Evolutionary conservation across 495 filamentous ascomycete species (phyloP).

Genomic region (Diplogelasinospora grovesii): DNA sequence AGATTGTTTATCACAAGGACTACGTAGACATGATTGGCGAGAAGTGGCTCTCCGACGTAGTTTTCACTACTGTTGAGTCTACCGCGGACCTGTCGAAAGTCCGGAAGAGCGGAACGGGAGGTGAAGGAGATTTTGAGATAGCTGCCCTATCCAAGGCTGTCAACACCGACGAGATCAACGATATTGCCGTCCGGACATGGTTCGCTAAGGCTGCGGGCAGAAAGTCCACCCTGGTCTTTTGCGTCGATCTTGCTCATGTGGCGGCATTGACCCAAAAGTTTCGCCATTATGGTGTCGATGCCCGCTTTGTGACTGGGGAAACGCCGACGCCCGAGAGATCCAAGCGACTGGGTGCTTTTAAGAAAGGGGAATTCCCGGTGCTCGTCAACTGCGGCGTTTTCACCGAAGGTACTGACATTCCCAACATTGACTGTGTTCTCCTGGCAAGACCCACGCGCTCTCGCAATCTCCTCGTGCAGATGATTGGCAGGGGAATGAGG

Average conservation of each 20-base stretch:
- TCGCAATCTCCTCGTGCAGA: conserved; percentile 85
- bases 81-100: conserved; percentile 69
- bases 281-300: conserved; percentile 70
- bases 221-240: conserved; percentile 88
- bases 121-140: conserved; percentile 71
- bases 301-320: conserved; percentile 72
- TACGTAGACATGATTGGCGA: conserved; percentile 95
- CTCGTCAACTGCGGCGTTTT: conserved; percentile 94
- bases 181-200: conserved; percentile 80
- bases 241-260: conserved; percentile 82
- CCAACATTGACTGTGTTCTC: conserved; percentile 91
- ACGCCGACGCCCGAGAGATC: conserved; percentile 60
- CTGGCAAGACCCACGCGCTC: conserved; percentile 86
- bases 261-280: conserved; percentile 65
- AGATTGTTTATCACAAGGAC: conserved; percentile 96
- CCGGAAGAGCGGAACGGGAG: conserved; percentile 36
- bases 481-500: conserved; percentile 93
- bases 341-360: conserved; percentile 67
- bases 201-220: conserved; percentile 60
- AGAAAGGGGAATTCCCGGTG: conserved; percentile 68
- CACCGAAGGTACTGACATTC: conserved; percentile 94
- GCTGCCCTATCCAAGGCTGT: conserved; percentile 68
- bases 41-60: conserved; percentile 72
- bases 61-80: conserved; percentile 88
- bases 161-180: conserved; percentile 71